Base-by-base conservation (phyloP, 1,284 basidiomycete species). In the Limonomyces culmigenus region DNA sequence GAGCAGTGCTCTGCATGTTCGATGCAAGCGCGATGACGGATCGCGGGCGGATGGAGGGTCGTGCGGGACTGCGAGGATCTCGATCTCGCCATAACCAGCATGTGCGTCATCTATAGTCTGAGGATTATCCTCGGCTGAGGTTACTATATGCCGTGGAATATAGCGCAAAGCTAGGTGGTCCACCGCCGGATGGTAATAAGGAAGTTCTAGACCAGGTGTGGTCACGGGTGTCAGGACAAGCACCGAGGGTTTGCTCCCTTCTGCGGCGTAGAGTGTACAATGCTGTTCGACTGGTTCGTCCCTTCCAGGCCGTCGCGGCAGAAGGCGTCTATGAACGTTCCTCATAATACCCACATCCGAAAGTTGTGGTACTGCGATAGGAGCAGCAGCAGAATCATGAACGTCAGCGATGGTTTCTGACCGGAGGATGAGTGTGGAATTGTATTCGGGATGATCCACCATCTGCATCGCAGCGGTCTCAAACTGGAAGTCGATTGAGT, bases 101-200 rank as follows among this genome's bases (percentile, higher is more conserved):
- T 32, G 6, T 56, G 56, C 0, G 65, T 71, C 0, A 52, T 57
- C 1, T 67, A 59, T 1, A 73, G 52, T 4, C 73, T 62, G n/a
- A 74, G 47, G 2, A 67, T 59, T 42, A 74, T 71, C 36, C 77
- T 67, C n/a, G 61, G 50, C 13, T 74, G 42, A 4, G 45, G 39
- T 33, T 15, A 4, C 46, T 41, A 3, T 38, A 38, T 0, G 40
- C 33, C 5, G n/a, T 50, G 39, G 18, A 56, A 76, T 38, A 47
- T 73, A 81, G 10, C 77, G 74, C 47, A 88, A 80, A 0, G 78
- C 81, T 29, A 88, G 62, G 40, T 78, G 75, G 2, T 51, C 56
- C 13, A 85, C 79, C 5, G 72, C 47, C 0, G 84, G 84, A 45
- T 88, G 84, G 43, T 87, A 88, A 46, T 83, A 87, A 0, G 85